Conservation (phyloP, 1,284 basidiomycete species). For the Boletus sp. region DNA sequence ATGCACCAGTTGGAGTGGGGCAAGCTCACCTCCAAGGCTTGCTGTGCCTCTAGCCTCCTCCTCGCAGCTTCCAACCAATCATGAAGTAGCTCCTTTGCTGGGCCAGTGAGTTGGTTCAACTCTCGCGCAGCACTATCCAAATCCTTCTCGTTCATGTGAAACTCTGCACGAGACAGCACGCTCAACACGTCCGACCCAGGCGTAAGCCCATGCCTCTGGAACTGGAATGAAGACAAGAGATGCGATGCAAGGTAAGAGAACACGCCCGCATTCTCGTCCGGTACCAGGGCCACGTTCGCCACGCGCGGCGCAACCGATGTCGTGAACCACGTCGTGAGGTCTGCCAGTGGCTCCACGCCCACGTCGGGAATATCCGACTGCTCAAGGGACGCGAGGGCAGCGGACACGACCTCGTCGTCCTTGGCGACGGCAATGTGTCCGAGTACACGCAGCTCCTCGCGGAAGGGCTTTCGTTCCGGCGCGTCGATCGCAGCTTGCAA, state of each 20-base stretch:
- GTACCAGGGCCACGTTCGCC: slow-evolving; percentile 85
- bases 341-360: slow-evolving; percentile 87
- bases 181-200: slow-evolving; percentile 83
- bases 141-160: slow-evolving; percentile 88
- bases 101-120: slow-evolving; percentile 86
- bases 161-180: slow-evolving; percentile 86
- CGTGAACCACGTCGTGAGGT: slow-evolving; percentile 88
- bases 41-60: slow-evolving; percentile 85
- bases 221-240: slow-evolving; percentile 72
- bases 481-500: slow-evolving; percentile 55
- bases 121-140: slow-evolving; percentile 89
- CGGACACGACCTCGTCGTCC: slow-evolving; percentile 63
- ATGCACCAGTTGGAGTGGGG: no score
- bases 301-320: slow-evolving; percentile 83
- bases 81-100: slow-evolving; percentile 75
- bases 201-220: slow-evolving; percentile 72
- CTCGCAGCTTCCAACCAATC: slow-evolving; percentile 95
- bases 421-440: slow-evolving; percentile 69
- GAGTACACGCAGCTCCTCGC: slow-evolving; percentile 83
- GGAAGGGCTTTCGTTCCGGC: slow-evolving; percentile 73
- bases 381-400: slow-evolving; percentile 74
- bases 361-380: slow-evolving; percentile 71
- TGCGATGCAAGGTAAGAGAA: slow-evolving; percentile 84
- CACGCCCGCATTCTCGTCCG: slow-evolving; percentile 83
- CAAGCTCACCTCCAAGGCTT: slow-evolving; percentile 79